Base-by-base conservation (phyloP, 108 stramenopile genomes). In the Schizochytrium sp. region DNA sequence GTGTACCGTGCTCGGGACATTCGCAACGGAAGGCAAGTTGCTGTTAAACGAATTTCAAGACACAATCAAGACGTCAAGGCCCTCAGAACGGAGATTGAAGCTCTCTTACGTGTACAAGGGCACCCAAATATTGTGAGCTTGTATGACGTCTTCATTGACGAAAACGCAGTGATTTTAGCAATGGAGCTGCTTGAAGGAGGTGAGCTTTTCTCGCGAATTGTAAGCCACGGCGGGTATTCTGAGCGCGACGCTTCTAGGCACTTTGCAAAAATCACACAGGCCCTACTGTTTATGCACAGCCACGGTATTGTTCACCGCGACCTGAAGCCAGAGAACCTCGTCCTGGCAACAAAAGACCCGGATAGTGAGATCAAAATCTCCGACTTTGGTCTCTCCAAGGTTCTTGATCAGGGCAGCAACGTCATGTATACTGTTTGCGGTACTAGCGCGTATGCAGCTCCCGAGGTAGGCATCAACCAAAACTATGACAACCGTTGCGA, bases 331-430 rank as follows among this genome's bases (percentile, higher is more conserved):
- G 97, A 97, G 92, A 97, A 97, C 90, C 91, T 97, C 46, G 83
- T 97, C 3, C 94, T 94, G 56, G 89, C 87, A 55, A 90, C 91
- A 55, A 89, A 91, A 8, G 88, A 90, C 10, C 92, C 96, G 72
- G 97, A 98, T 89, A 94, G 96, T 42, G 91, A 93, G 3, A 97
- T 99, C 90, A 99, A 99, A 92, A 95, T 99, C 89, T 98, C 98
- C 41, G 99, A 99, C 91, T 99, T 99, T 90, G 99, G 99, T 40
- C 98, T 99, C 87, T 97, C 97, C 72, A 97, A 99, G 91, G 94
- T 94, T 57, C 90, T 95, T 13, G 91, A 91, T 3, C 92, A 90
- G 47, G 95, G 94, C 12, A 49, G 53, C 60, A 95, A 95, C 10
- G 92, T 92, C 7, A 92, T 98, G n/a, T 95, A 93, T 13, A 98